Conservation (phyloP, 768 basidiomycete species). For the Rhodosporidiobolus sp. region DNA sequence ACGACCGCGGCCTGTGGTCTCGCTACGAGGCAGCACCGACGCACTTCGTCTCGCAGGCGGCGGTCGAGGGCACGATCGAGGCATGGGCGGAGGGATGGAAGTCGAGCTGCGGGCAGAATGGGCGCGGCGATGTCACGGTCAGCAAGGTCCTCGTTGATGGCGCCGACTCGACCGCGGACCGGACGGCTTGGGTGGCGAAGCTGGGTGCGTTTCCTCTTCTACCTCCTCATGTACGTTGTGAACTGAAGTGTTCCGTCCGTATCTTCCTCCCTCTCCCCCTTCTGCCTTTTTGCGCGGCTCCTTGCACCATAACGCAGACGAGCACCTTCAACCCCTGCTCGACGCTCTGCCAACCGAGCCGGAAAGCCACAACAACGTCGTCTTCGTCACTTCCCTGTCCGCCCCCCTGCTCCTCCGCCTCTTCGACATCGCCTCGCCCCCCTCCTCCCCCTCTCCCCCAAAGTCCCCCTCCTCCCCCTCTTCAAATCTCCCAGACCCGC, state of each 20-base stretch:
- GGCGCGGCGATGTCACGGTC: slow-evolving; percentile 23
- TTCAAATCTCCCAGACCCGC: too few species aligned
- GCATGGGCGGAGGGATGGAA: slow-evolving; percentile 22
- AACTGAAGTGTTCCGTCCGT: not conserved
- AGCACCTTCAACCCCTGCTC: not conserved
- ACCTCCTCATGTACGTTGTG: not conserved
- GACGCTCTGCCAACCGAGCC: not conserved
- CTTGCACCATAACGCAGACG: not conserved
- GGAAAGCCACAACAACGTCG: slow-evolving; percentile 20
- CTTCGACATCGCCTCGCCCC: slow-evolving; percentile 27
- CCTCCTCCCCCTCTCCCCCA: not conserved
- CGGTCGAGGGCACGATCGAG: slow-evolving; percentile 16
- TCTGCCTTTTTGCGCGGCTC: not conserved
- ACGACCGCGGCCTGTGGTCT: not conserved
- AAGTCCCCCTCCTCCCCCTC: too few species aligned
- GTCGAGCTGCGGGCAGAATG: slow-evolving; percentile 17
- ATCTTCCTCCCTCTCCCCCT: not conserved
- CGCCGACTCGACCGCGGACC: not conserved
- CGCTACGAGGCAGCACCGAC: not conserved
- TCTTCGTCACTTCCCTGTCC: slow-evolving; percentile 23
- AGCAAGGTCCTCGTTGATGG: slow-evolving; percentile 4
- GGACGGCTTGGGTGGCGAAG: not conserved
- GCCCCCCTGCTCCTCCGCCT: slow-evolving; percentile 5
- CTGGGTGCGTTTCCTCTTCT: slow-evolving; percentile 2
- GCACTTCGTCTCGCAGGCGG: not conserved